phyloP scores from a whole-genome alignment of 257 asterid genomes.

The Solanum stenotomum region DNA sequence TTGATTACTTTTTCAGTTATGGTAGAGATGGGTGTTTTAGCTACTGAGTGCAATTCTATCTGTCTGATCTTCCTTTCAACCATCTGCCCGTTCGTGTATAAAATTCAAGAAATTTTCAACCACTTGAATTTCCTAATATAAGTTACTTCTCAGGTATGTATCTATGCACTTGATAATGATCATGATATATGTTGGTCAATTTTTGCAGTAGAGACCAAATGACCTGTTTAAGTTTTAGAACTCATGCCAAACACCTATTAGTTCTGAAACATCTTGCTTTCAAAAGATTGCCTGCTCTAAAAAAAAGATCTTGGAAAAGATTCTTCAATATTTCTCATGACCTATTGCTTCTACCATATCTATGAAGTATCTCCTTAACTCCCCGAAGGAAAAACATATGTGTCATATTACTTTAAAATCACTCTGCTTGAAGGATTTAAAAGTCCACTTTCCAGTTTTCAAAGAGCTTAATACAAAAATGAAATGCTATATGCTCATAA shows the following conservation, averaged over 20 bases:
- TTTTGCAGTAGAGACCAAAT: not conserved
- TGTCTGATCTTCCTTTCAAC: not conserved
- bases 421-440: not conserved
- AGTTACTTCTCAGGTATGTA: not conserved
- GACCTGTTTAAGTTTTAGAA: not conserved
- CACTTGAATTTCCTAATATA: not conserved
- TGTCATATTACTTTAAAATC: not conserved
- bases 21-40: not conserved
- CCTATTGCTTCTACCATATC: not conserved
- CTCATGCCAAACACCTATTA: not conserved
- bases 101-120: not conserved
- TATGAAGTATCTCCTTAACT: not conserved
- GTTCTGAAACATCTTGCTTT: not conserved
- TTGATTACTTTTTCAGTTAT: not conserved
- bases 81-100: not conserved
- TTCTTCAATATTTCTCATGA: not conserved
- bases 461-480: not conserved
- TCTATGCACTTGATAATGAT: not conserved
- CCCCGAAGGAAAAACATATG: not conserved
- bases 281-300: not conserved
- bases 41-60: not conserved
- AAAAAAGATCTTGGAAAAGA: not conserved
- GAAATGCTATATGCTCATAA: not conserved
- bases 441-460: not conserved
- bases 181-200: not conserved